These are phyloP conservation scores for Mucor plumbeus DNA, from an alignment of 371 early-diverging fungal species.

Conservation along the genomic window DNA sequence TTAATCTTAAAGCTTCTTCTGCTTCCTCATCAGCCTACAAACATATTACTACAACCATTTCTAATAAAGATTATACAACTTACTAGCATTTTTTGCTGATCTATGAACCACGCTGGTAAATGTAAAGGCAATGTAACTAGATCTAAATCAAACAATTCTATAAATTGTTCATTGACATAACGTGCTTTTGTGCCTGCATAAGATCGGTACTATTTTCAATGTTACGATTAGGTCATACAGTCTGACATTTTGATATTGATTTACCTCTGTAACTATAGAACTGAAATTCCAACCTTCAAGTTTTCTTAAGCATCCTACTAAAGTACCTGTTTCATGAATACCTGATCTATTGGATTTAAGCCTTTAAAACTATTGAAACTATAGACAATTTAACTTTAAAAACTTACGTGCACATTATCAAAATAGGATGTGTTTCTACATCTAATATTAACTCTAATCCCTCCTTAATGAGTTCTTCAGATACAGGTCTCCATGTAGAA, in stretches of 20 bases:
- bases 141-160: slow-evolving; percentile 94
- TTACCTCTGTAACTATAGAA: slow-evolving; percentile 89
- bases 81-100: slow-evolving; percentile 55
- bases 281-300: slow-evolving; percentile 96
- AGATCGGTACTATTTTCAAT: slow-evolving; percentile 75
- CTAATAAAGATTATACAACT: not conserved
- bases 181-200: slow-evolving; percentile 89
- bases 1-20: slow-evolving; percentile 10
- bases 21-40: slow-evolving; percentile 27
- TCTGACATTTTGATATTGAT: not conserved
- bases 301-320: slow-evolving; percentile 93
- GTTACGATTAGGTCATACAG: slow-evolving; percentile 16
- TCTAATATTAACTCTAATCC: slow-evolving; percentile 86
- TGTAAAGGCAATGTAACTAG: slow-evolving; percentile 81
- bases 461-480: slow-evolving; percentile 94
- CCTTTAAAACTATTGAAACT: not conserved
- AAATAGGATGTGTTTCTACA: slow-evolving; percentile 78
- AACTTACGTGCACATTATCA: slow-evolving; percentile 90
- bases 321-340: slow-evolving; percentile 76
- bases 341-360: slow-evolving; percentile 60
- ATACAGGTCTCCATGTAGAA: slow-evolving; percentile 87
- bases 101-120: slow-evolving; percentile 81
- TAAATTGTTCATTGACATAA: slow-evolving; percentile 91
- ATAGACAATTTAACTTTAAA: not conserved
- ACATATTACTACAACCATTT: not conserved